A percentile compares a stretch with the other conserved stretches of the same genome.
Evolutionary conservation across 768 basidiomycete genomes (phyloP).

Genomic region (Tylopilus sp.): DNA sequence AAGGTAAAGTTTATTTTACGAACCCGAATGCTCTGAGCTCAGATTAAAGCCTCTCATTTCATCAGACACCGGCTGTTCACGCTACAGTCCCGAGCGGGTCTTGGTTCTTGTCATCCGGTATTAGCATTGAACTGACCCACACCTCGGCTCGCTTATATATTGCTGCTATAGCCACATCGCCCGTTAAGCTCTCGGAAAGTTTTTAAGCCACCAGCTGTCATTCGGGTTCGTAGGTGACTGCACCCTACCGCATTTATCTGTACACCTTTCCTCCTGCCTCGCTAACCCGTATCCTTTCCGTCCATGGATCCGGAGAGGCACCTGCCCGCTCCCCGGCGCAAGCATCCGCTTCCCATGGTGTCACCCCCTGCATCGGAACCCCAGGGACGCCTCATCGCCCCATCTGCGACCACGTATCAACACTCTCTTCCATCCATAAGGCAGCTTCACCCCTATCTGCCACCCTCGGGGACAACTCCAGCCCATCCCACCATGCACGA

Average conservation of each 20-base stretch:
- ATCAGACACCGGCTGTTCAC: conserved; percentile 18
- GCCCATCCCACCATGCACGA: conserved; percentile 27
- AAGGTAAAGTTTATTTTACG: conserved; percentile 30
- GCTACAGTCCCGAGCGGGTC: conserved; percentile 27
- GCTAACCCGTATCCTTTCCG: conserved; percentile 15
- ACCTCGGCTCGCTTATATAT: conserved; percentile 28
- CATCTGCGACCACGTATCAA: conserved; percentile 22
- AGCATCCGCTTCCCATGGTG: conserved; percentile 27
- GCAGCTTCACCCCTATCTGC: conserved; percentile 62
- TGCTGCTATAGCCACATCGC: conserved; percentile 26
- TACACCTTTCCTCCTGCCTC: conserved; percentile 4
- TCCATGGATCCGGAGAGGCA: conserved; percentile 39
- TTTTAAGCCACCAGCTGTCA: conserved; percentile 23
- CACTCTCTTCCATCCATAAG: conserved; percentile 61
- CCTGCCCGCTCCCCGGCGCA: conserved; percentile 32
- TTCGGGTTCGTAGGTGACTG: conserved; percentile 22
- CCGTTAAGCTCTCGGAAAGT: conserved; percentile 18
- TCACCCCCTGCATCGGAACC: conserved; percentile 25
- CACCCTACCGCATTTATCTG: conserved; percentile 22
- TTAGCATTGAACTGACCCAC: conserved; percentile 29
- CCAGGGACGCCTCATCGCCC: conserved; percentile 26
- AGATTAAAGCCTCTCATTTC: conserved; percentile 25
- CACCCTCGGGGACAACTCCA: conserved; percentile 41
- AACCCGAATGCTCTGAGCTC: conserved; percentile 21
- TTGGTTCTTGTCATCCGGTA: conserved; percentile 26